Conservation (phyloP, 768 basidiomycete species). For the Tylopilus rubrobrunneus region DNA sequence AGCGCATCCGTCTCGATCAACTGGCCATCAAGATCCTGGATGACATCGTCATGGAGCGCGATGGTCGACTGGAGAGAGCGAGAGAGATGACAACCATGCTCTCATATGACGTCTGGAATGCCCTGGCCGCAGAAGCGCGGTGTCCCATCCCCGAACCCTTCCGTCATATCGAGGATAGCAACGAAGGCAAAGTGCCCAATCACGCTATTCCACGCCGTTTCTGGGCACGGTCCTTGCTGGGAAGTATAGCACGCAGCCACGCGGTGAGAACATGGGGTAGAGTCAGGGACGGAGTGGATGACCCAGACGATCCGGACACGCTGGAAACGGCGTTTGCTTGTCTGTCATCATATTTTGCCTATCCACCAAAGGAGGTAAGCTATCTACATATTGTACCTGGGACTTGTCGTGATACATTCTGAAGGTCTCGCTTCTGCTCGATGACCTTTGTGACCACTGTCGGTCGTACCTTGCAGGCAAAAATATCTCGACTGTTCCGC, state of each 20-base stretch:
- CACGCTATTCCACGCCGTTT: conserved; percentile 42
- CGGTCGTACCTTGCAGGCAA: conserved; percentile 33
- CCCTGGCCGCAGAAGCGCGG: conserved; percentile 38
- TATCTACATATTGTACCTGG: background rate
- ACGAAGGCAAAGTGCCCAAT: conserved; percentile 9
- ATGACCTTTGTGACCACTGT: conserved; percentile 39
- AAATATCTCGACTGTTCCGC: conserved; percentile 27
- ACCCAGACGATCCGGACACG: conserved; percentile 12
- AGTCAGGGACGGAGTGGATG: conserved; percentile 7
- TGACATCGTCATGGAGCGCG: conserved; percentile 35
- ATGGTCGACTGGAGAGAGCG: conserved; percentile 38
- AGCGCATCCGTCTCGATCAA: conserved; percentile 42
- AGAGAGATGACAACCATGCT: conserved; percentile 36
- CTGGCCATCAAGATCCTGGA: conserved; percentile 40
- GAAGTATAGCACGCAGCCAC: conserved; percentile 40
- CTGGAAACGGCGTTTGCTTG: conserved; percentile 47
- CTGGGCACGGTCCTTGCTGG: conserved; percentile 47
- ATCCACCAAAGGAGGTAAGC: conserved; percentile 40
- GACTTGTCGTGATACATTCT: background rate
- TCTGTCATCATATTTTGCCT: conserved; percentile 51
- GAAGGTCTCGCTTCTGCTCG: conserved; percentile 41
- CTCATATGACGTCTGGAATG: conserved; percentile 56
- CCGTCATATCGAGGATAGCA: conserved; percentile 11
- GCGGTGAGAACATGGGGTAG: conserved; percentile 39
- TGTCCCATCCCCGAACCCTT: conserved; percentile 34